Evolutionary conservation across 345 rosid species (phyloP), one percentile per base, ranked within the genome.

Genomic region (Moricandia moricandioides): DNA sequence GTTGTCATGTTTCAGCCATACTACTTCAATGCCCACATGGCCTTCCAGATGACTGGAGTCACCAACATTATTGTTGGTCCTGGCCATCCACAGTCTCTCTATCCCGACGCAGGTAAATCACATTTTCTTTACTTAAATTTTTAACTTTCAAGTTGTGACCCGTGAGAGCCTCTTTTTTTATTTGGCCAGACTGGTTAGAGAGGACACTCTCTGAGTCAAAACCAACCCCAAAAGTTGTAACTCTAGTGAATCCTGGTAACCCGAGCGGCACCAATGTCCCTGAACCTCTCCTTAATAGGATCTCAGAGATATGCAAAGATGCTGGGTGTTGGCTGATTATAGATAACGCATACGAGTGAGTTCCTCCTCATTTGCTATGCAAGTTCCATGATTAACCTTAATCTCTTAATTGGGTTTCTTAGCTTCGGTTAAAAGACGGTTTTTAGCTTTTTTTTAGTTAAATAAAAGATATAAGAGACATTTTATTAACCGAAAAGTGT

Each of bases 331-430:
- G 98, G 99, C 92, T 95, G 62, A 87, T 95, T 70, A 89, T 95
- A 9, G 99, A 95, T 80, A 95, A 95, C 78, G 92, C 99, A 73
- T 95, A 89, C 4, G 99, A 95, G 99, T 92, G 85, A 87, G 98
- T 83, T 51, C 57, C 78, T 63, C 81, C 73, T 65, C 24, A 21
- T 21, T 21, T 21, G 24, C 24, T 21, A 21, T 0, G 24, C 2
- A 21, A 21, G n/a, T n/a, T n/a, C n/a, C n/a, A n/a, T n/a, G n/a
- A n/a, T n/a, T n/a, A n/a, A n/a, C n/a, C n/a, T n/a, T n/a, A n/a
- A n/a, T n/a, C n/a, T n/a, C n/a, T n/a, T n/a, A n/a, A n/a, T n/a
- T n/a, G n/a, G n/a, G n/a, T n/a, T n/a, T n/a, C n/a, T n/a, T n/a
- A n/a, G n/a, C n/a, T n/a, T n/a, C n/a, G n/a, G n/a, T n/a, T n/a